A percentile compares a stretch with the other conserved stretches of the same genome.
Evolutionary conservation across 2,329 filamentous ascomycete genomes (phyloP).

Genomic region (Alternaria sp.): DNA sequence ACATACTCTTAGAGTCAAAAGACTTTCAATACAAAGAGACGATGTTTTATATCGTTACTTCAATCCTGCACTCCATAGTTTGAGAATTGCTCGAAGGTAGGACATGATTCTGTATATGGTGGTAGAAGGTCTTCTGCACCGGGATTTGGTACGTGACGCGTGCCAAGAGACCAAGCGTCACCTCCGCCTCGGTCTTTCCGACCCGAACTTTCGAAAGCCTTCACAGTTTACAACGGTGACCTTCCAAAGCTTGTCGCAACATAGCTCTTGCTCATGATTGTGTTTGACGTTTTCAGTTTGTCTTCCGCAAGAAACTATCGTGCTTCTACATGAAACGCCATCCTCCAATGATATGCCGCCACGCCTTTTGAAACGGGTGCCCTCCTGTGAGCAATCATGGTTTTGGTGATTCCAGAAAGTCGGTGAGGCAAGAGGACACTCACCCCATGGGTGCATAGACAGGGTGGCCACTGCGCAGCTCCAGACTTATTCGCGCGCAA

Average conservation of each 20-base stretch:
- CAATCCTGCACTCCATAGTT: not conserved
- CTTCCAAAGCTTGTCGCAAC: not conserved
- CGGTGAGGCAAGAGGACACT: not conserved
- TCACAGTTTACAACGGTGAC: not conserved
- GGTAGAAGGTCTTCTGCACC: not conserved
- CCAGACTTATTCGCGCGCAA: not conserved
- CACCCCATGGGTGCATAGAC: not conserved
- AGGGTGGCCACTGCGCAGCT: not conserved
- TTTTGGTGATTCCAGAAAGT: not conserved
- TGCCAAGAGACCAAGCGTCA: not conserved
- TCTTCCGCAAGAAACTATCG: not conserved
- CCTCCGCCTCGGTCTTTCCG: not conserved
- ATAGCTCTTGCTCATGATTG: too few species aligned
- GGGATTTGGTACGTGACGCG: not conserved
- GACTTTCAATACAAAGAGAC: rapidly evolving
- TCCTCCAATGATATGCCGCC: not conserved
- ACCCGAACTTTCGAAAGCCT: not conserved
- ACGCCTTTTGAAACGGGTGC: not conserved
- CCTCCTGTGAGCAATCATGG: not conserved
- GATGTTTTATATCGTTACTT: not conserved
- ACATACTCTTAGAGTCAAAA: rapidly evolving
- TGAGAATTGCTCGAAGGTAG: not conserved
- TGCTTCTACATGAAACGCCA: not conserved
- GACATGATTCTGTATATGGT: not conserved
- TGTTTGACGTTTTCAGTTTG: not conserved